Conservation (phyloP, 352 stramenopile species). For the Globisporangium megalacanthum region DNA sequence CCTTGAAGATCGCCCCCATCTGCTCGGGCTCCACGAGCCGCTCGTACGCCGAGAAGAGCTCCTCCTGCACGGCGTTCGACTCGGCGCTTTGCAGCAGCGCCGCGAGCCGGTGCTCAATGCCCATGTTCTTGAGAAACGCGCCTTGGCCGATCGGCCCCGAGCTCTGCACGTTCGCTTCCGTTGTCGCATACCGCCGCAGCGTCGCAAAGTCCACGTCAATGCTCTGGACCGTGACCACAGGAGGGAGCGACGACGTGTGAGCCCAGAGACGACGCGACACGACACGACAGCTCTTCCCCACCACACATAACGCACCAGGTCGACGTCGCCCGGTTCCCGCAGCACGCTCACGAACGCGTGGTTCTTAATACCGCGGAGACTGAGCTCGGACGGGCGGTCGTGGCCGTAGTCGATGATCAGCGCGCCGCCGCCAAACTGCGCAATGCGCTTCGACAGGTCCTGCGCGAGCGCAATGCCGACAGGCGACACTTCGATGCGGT, state of each 20-base stretch:
- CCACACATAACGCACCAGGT: constrained; percentile 52
- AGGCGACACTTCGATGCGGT: constrained; percentile 93
- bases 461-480: constrained; percentile 89
- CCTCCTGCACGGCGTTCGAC: constrained; percentile 80
- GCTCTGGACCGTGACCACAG: constrained; percentile 25
- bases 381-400: constrained; percentile 86
- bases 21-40: constrained; percentile 89
- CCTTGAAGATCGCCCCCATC: constrained; percentile 95
- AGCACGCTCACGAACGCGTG: constrained; percentile 94
- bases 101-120: constrained; percentile 90
- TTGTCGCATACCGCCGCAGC: constrained; percentile 59
- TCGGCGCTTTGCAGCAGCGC: constrained; percentile 85
- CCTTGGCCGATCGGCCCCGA: constrained; percentile 90
- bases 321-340: constrained; percentile 89
- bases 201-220: constrained; percentile 88
- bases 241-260: constrained; percentile 8
- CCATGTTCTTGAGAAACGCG: constrained; percentile 93
- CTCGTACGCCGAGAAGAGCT: constrained; percentile 90
- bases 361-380: constrained; percentile 91
- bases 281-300: constrained; percentile 27
- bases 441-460: constrained; percentile 88
- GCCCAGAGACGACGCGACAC: constrained; percentile 29
- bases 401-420: constrained; percentile 96
- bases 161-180: constrained; percentile 51
- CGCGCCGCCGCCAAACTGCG: constrained; percentile 76